These are phyloP conservation scores for Cochlearia excelsa DNA, from an alignment of 345 rosid species.

Conservation along the genomic window DNA sequence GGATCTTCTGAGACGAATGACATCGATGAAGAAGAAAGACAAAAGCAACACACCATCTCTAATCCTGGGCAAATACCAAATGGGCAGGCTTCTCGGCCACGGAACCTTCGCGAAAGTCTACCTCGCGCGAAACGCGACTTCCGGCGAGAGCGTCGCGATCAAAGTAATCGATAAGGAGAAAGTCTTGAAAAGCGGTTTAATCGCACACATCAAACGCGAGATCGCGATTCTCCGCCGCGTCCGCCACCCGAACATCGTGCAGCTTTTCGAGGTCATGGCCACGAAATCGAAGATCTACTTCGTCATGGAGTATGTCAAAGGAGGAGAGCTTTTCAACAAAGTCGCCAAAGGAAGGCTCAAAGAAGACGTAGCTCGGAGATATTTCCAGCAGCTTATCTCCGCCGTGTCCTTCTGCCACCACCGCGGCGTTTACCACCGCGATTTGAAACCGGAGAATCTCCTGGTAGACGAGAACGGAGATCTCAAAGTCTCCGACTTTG, in stretches of 20 bases:
- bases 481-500: conserved; percentile 81
- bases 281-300: conserved; percentile 79
- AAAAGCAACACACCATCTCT: conserved; percentile 35
- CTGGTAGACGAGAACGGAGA: conserved; percentile 69
- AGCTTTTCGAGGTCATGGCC: conserved; percentile 86
- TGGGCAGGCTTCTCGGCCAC: conserved; percentile 74
- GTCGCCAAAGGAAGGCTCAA: conserved; percentile 70
- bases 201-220: conserved; percentile 75
- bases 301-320: conserved; percentile 86
- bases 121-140: conserved; percentile 56
- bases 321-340: conserved; percentile 82
- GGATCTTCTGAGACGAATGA: conserved; percentile 26
- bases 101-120: conserved; percentile 93
- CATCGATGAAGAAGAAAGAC: conserved; percentile 28
- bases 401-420: conserved; percentile 79
- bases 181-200: conserved; percentile 55
- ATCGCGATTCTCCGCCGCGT: conserved; percentile 89
- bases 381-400: conserved; percentile 73
- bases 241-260: conserved; percentile 80
- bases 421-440: conserved; percentile 87
- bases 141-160: conserved; percentile 62
- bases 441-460: conserved; percentile 81
- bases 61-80: conserved; percentile 66
- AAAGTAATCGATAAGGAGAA: conserved; percentile 79
- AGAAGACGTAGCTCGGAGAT: conserved; percentile 61